Evolutionary conservation across 2,329 filamentous ascomycete species (phyloP).

Genomic region (Microcyclospora pomicola): DNA sequence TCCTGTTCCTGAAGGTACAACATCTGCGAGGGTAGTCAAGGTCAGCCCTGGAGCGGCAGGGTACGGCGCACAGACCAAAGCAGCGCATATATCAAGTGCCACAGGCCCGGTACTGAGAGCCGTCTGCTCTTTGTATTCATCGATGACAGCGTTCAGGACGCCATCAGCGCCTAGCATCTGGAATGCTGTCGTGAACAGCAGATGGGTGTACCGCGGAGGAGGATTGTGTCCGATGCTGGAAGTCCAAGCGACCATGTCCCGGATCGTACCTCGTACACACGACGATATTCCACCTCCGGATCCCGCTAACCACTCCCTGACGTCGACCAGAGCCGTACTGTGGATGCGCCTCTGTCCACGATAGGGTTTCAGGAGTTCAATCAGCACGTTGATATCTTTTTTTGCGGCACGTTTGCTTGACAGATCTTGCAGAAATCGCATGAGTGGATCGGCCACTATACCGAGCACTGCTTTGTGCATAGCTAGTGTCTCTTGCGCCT

Average conservation of each 20-base stretch:
- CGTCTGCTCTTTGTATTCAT: slow-evolving; percentile 52
- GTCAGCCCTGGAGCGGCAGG: slow-evolving; percentile 9
- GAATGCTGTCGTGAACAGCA: slow-evolving; percentile 49
- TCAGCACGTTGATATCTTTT: slow-evolving; percentile 52
- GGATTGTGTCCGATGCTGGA: slow-evolving; percentile 32
- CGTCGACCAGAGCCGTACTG: slow-evolving; percentile 49
- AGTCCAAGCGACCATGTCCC: slow-evolving; percentile 53
- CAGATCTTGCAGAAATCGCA: slow-evolving; percentile 52
- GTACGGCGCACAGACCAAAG: slow-evolving; percentile 53
- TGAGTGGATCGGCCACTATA: slow-evolving; percentile 55
- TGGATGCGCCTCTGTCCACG: slow-evolving; percentile 46
- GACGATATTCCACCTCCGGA: slow-evolving; percentile 37
- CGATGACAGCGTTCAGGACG: slow-evolving; percentile 48
- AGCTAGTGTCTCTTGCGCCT: slow-evolving; percentile 55
- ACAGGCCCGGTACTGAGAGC: slow-evolving; percentile 45
- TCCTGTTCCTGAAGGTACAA: slow-evolving; percentile 12
- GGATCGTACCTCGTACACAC: slow-evolving; percentile 47
- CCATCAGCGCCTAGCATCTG: slow-evolving; percentile 48
- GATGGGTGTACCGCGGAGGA: slow-evolving; percentile 56
- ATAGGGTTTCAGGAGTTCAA: slow-evolving; percentile 49
- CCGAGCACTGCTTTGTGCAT: slow-evolving; percentile 61
- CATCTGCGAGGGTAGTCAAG: slow-evolving; percentile 11
- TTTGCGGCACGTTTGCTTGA: slow-evolving; percentile 53
- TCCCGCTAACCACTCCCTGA: slow-evolving; percentile 51
- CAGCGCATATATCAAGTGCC: slow-evolving; percentile 55